Evolutionary conservation across 2,329 filamentous ascomycete genomes (phyloP).

Genomic region (Pyrenochaeta sp.): DNA sequence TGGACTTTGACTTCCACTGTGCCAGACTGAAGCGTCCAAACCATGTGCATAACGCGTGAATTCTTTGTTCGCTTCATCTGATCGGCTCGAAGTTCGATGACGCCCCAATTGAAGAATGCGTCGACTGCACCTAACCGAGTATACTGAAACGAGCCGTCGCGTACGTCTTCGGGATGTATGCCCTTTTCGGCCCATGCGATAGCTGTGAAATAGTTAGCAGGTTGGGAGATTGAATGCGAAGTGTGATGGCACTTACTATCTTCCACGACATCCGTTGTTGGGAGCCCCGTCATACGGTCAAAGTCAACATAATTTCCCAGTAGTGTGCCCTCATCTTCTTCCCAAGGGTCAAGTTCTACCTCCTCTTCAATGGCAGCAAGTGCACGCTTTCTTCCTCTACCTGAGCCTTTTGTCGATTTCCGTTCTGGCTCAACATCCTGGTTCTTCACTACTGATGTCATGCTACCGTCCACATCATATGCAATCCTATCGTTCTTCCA

Average conservation of each 20-base stretch:
- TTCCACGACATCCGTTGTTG: constrained; percentile 59
- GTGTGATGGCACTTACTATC: constrained; percentile 43
- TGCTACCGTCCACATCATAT: constrained; percentile 70
- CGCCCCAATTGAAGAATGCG: constrained; percentile 86
- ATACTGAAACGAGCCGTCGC: constrained; percentile 79
- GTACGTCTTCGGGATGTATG: constrained; percentile 65
- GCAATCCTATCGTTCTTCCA: constrained; percentile 87
- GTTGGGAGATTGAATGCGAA: background rate
- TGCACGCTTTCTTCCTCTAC: constrained; percentile 35
- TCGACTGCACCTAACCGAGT: constrained; percentile 70
- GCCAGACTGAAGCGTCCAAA: constrained; percentile 88
- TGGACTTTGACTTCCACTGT: constrained; percentile 81
- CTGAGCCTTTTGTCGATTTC: constrained; percentile 43
- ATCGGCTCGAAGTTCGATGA: constrained; percentile 86
- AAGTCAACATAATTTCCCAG: constrained; percentile 70
- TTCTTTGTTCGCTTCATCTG: constrained; percentile 91
- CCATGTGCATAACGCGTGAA: constrained; percentile 94
- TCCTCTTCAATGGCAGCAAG: constrained; percentile 57
- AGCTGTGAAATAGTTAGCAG: constrained; percentile 52
- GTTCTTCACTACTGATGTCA: constrained; percentile 79
- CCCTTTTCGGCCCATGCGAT: constrained; percentile 66
- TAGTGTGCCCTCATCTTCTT: constrained; percentile 70
- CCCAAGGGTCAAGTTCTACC: constrained; percentile 72
- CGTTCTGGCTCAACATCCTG: constrained; percentile 62
- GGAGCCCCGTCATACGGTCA: constrained; percentile 65